These are phyloP conservation scores for Noccaea caerulescens DNA, from an alignment of 345 rosid species.

Conservation along the genomic window DNA sequence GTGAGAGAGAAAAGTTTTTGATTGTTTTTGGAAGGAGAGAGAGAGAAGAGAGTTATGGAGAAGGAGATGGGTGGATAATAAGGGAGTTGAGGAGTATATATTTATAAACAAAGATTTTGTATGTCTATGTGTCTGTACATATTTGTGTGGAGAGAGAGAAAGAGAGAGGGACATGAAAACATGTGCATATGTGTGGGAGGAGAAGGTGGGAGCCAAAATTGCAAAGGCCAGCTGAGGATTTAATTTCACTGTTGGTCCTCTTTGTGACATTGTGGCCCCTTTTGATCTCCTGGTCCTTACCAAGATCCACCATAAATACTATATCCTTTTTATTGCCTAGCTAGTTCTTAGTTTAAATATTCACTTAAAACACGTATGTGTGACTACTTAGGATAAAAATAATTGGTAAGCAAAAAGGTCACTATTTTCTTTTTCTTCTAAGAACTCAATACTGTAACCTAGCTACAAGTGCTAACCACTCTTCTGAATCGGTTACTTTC, in stretches of 20 bases:
- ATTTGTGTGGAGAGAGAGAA: constrained; percentile 21
- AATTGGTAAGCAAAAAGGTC: not conserved
- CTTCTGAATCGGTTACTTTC: constrained; percentile 13
- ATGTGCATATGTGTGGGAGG: constrained; percentile 51
- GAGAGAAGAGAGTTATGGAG: constrained; percentile 25
- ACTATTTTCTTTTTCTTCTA: not conserved
- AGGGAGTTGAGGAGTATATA: constrained; percentile 44
- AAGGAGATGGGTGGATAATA: constrained; percentile 39
- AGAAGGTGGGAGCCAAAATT: constrained; percentile 62
- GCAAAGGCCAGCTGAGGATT: constrained; percentile 46
- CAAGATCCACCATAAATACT: constrained; percentile 40
- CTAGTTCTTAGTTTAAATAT: constrained; percentile 1
- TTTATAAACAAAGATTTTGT: constrained; percentile 37
- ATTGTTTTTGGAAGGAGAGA: constrained; percentile 19
- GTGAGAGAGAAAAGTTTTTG: constrained; percentile 31
- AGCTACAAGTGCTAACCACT: constrained; percentile 15
- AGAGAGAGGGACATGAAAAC: constrained; percentile 41
- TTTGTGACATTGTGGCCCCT: constrained; percentile 62
- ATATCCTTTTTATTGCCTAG: not conserved
- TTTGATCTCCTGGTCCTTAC: constrained; percentile 46
- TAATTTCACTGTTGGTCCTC: constrained; percentile 53
- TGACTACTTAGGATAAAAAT: constrained; percentile 21
- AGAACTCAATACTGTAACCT: not conserved
- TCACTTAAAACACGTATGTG: constrained; percentile 24
- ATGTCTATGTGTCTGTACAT: constrained; percentile 42